Conservation (phyloP, 2,329 filamentous ascomycete genomes). For the Bretziella fagacearum region DNA sequence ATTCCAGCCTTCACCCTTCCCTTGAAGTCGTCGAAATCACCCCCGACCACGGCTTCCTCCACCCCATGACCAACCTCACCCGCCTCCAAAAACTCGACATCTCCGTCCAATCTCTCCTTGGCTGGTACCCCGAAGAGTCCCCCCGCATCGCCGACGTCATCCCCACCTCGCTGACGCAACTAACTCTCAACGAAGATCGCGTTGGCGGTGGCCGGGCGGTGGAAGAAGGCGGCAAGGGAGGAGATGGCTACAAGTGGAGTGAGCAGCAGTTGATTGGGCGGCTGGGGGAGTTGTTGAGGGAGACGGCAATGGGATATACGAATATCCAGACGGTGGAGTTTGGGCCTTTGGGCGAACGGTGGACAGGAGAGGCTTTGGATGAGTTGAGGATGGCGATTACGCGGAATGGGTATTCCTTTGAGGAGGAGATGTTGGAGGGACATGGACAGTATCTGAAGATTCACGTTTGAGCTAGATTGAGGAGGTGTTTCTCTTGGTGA, state of each 20-base stretch:
- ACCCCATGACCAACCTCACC: slow-evolving; percentile 10
- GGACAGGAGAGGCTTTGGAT: slow-evolving; percentile 9
- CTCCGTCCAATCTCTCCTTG: slow-evolving; percentile 9
- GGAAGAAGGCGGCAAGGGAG: background rate
- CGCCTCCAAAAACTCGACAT: slow-evolving; percentile 11
- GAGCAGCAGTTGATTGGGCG: slow-evolving; percentile 8
- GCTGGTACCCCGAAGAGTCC: slow-evolving; percentile 11
- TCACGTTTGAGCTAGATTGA: background rate
- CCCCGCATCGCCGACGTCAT: slow-evolving; percentile 11
- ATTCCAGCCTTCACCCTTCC: slow-evolving; percentile 2
- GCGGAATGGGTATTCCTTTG: slow-evolving; percentile 7
- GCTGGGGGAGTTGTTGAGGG: slow-evolving; percentile 9
- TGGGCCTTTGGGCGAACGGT: slow-evolving; percentile 12
- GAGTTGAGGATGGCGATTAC: slow-evolving; percentile 4
- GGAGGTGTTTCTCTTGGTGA: background rate
- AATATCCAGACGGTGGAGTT: slow-evolving; percentile 10
- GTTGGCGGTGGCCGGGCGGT: slow-evolving; percentile 1
- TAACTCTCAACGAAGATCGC: slow-evolving; percentile 11
- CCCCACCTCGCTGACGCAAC: slow-evolving; percentile 10
- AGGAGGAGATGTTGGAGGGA: slow-evolving; percentile 8
- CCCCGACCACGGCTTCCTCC: slow-evolving; percentile 5
- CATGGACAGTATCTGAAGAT: slow-evolving; percentile 13
- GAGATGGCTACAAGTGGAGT: slow-evolving; percentile 6
- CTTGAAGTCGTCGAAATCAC: background rate
- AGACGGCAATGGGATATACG: slow-evolving; percentile 8